These are phyloP conservation scores for Priceomyces haplophilus DNA, from an alignment of 805 yeast genomes.

Conservation along the genomic window DNA sequence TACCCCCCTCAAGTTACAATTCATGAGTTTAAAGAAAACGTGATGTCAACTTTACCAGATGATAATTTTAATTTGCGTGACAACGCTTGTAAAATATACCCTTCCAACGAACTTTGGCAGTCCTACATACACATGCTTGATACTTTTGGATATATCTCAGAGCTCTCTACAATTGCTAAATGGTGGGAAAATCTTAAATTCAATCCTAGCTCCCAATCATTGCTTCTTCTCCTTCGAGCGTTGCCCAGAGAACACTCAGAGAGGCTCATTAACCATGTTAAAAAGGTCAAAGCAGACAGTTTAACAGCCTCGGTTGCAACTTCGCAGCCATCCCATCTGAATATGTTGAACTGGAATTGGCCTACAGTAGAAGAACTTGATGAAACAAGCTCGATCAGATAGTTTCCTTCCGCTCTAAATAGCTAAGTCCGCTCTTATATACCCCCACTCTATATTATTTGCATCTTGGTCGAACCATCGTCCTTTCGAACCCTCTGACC, in stretches of 20 bases:
- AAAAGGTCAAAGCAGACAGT: slow-evolving; percentile 19
- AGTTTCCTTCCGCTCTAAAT: not conserved
- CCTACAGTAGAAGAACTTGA: slow-evolving; percentile 23
- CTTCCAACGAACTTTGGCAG: slow-evolving; percentile 48
- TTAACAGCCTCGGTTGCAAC: slow-evolving; percentile 1
- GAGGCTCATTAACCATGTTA: slow-evolving; percentile 36
- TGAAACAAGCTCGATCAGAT: not conserved
- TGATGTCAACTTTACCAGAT: slow-evolving; percentile 9
- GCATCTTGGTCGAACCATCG: slow-evolving; percentile 1
- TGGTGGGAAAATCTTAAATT: slow-evolving; percentile 53
- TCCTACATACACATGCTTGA: slow-evolving; percentile 51
- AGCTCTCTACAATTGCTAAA: slow-evolving; percentile 47
- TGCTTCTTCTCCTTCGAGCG: slow-evolving; percentile 37
- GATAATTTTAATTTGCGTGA: slow-evolving; percentile 11
- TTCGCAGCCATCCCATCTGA: slow-evolving; percentile 1
- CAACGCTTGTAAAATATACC: slow-evolving; percentile 30
- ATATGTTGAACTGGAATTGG: slow-evolving; percentile 31
- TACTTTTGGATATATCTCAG: slow-evolving; percentile 44
- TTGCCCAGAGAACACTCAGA: slow-evolving; percentile 37
- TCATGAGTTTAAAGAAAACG: slow-evolving; percentile 51
- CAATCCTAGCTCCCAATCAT: slow-evolving; percentile 38
- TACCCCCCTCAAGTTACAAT: slow-evolving; percentile 61
- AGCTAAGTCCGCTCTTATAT: not conserved
- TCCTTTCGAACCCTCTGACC: not conserved
- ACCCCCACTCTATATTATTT: slow-evolving; percentile 1